Base-by-base conservation (phyloP, 768 basidiomycete species). In the Suillus spraguei region DNA sequence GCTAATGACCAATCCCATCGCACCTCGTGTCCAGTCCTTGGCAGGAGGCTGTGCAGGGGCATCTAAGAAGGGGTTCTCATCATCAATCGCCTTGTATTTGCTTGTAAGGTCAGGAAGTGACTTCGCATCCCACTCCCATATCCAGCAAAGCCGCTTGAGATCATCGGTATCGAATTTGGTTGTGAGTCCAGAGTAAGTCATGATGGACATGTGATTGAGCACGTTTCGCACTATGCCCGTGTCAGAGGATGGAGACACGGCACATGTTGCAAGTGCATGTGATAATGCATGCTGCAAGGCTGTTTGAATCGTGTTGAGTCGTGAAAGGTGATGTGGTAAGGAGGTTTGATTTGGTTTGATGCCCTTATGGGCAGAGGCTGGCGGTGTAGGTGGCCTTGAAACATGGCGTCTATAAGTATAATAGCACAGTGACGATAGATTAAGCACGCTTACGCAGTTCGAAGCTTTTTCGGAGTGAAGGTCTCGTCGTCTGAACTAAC, bases 71-170 rank as follows among this genome's bases (percentile, higher is more conserved):
- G 90, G 90, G 66, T 92, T 92, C 7, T 89, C 83, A 16, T 90
- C 90, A 14, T 85, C 85, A 7, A 78, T 71, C 16, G 65, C 63
- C 28, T 60, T n/a, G 28, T 54, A 2, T 1, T 70, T 63, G 47
- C 42, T 47, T 53, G 68, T 62, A 47, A 39, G 22, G 9, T 63
- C 58, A 3, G 82, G 78, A 4, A 84, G 60, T 6, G 79, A 65
- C 50, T 82, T 74, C 7, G 83, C 82, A 69, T 92, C 87, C 93
- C 93, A 95, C 72, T 94, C 93, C 91, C 93, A 94, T 17, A 94
- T 64, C 92, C 93, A 94, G 76, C 92, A 94, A 22, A 95, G 82
- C 63, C 89, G 82, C 62, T 80, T 85, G 53, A 94, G 79, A 69
- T 93, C 92, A 56, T 88, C 84, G n/a, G 86, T 66, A 38, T 83